Conservation (phyloP, 106 monocot species). For the Xerophyta viscosa region DNA sequence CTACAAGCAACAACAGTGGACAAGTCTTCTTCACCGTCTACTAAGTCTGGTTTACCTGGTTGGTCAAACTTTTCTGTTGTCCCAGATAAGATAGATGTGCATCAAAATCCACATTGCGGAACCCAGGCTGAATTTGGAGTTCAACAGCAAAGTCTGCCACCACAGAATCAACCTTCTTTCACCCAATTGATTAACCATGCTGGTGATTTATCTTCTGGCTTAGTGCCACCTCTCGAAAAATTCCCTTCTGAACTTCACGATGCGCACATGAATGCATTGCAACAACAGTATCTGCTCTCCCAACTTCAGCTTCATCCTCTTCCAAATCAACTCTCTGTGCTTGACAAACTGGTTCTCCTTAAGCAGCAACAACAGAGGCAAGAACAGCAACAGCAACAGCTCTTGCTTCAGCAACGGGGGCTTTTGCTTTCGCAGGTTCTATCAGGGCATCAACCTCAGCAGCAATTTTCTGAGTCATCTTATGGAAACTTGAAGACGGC, state of each 20-base stretch:
- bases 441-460: slow-evolving; percentile 34
- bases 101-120: slow-evolving; percentile 31
- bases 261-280: slow-evolving; percentile 55
- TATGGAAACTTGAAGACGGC: slow-evolving; percentile 24
- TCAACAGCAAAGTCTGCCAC: slow-evolving; percentile 38
- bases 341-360: slow-evolving; percentile 57
- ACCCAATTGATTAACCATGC: slow-evolving; percentile 31
- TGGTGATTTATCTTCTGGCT: slow-evolving; percentile 21
- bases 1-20: slow-evolving; percentile 37
- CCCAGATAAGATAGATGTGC: slow-evolving; percentile 32
- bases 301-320: slow-evolving; percentile 68
- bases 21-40: slow-evolving; percentile 23
- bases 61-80: slow-evolving; percentile 38
- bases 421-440: slow-evolving; percentile 49
- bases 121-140: slow-evolving; percentile 30
- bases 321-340: slow-evolving; percentile 33
- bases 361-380: slow-evolving; percentile 51
- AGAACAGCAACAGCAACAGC: slow-evolving; percentile 34
- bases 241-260: slow-evolving; percentile 63
- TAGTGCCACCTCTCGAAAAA: slow-evolving; percentile 37
- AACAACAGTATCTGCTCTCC: slow-evolving; percentile 62
- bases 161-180: slow-evolving; percentile 27
- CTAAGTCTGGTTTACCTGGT: slow-evolving; percentile 32
- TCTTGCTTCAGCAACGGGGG: slow-evolving; percentile 8
- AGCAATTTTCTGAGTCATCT: slow-evolving; percentile 29